Percentiles rank a stretch among this genome's conserved stretches.
Conservation (phyloP, 805 yeast genomes). For the Yarrowia sp. region DNA sequence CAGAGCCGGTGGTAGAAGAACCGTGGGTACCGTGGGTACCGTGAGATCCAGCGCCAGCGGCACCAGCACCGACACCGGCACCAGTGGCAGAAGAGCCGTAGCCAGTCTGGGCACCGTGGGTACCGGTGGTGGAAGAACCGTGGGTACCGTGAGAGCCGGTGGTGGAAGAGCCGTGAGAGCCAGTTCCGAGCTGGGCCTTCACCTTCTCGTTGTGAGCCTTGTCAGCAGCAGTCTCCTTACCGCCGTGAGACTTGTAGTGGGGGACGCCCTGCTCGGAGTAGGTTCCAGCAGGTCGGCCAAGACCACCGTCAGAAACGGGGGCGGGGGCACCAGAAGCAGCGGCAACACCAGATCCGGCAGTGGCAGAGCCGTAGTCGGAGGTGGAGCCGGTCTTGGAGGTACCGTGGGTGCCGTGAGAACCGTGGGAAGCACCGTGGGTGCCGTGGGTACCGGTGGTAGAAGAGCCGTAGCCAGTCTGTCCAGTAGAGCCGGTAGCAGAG, state of each 20-base stretch:
- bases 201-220: conserved; percentile 32
- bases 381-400: conserved; percentile 18
- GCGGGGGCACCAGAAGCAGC: conserved; percentile 21
- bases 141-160: background rate
- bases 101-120: background rate
- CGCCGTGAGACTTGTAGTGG: conserved; percentile 34
- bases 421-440: conserved; percentile 18
- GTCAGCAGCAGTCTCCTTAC: conserved; percentile 14
- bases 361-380: conserved; percentile 11
- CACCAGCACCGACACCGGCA: background rate
- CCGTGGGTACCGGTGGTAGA: background rate
- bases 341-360: conserved; percentile 7
- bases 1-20: background rate
- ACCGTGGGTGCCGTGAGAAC: conserved; percentile 17
- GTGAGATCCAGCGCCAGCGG: background rate
- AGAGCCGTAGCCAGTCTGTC: too few species aligned
- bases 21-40: background rate
- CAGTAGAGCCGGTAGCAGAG: background rate
- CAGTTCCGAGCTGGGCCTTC: conserved; percentile 8
- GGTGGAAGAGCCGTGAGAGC: conserved; percentile 25
- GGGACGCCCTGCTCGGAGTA: conserved; percentile 34
- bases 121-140: background rate
- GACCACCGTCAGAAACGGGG: conserved; percentile 5
- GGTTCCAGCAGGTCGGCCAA: conserved; percentile 28
- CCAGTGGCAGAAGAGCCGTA: conserved; percentile 18